Conservation (phyloP, 192 early-diverging fungal species). For the Mycoemilia scoparia region DNA sequence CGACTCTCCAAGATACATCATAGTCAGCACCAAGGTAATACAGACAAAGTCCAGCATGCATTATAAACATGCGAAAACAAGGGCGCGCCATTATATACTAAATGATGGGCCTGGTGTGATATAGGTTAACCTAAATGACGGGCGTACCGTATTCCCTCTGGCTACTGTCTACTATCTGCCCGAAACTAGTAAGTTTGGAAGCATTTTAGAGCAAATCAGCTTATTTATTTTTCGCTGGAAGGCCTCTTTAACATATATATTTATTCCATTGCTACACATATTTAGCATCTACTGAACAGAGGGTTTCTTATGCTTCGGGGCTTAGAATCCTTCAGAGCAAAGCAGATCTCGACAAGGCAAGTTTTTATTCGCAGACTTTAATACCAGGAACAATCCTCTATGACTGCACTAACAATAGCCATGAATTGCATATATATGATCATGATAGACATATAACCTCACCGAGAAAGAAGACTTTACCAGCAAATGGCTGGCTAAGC, state of each 20-base stretch:
- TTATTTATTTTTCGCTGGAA: neutral
- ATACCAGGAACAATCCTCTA: neutral
- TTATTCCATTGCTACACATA: too few species aligned
- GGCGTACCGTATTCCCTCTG: constrained; percentile 54
- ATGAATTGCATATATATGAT: neutral
- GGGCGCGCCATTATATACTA: neutral
- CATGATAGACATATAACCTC: constrained; percentile 53
- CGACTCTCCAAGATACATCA: constrained; percentile 37
- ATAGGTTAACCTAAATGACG: constrained; percentile 36
- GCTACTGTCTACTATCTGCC: constrained; percentile 52
- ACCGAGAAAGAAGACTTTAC: constrained; percentile 45
- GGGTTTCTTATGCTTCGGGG: constrained; percentile 40
- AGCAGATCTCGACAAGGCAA: constrained; percentile 43
- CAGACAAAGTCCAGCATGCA: neutral
- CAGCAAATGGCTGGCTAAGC: constrained; percentile 41
- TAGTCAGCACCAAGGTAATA: constrained; percentile 7
- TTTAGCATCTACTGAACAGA: constrained; percentile 3
- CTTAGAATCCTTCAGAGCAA: constrained; percentile 40
- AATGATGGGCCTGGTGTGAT: too few species aligned
- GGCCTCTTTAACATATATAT: neutral
- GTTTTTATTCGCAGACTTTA: too few species aligned
- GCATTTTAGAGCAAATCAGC: neutral
- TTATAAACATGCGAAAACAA: neutral
- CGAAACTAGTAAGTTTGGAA: constrained; percentile 23
- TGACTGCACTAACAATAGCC: neutral